Conservation (phyloP, 108 stramenopile species). For the Fragilariopsis cylindrus region DNA sequence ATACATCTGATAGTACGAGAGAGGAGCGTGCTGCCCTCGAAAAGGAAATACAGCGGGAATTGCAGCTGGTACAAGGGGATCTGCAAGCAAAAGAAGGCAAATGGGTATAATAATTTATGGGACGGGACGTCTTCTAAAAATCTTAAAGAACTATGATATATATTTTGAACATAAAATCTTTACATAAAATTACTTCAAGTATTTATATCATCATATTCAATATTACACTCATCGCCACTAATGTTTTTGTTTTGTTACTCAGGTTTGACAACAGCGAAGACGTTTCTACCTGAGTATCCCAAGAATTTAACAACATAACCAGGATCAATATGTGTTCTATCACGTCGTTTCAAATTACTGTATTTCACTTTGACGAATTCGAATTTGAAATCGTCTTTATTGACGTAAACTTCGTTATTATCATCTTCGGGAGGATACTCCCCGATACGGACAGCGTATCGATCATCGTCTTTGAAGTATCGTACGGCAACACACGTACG, state of each 20-base stretch:
- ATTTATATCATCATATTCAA: no score
- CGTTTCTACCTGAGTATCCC: no score
- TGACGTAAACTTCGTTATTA: no score
- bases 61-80: slow-evolving; percentile 11
- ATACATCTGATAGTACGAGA: neutral
- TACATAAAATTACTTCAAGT: no score
- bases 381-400: neutral
- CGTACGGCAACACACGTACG: neutral
- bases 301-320: slow-evolving; percentile 7
- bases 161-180: no score
- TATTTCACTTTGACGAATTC: neutral
- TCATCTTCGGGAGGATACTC: neutral
- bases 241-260: no score
- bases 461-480: slow-evolving; percentile 1
- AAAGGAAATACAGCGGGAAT: slow-evolving; percentile 6
- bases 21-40: slow-evolving; percentile 7
- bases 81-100: neutral
- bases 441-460: slow-evolving; percentile 5
- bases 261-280: no score
- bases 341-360: slow-evolving; percentile 11
- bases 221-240: no score
- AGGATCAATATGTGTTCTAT: neutral
- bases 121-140: neutral
- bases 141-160: no score
- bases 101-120: neutral